These are phyloP conservation scores for Coniochaeta sp. DNA, from an alignment of 2,329 filamentous ascomycete genomes.

Conservation along the genomic window DNA sequence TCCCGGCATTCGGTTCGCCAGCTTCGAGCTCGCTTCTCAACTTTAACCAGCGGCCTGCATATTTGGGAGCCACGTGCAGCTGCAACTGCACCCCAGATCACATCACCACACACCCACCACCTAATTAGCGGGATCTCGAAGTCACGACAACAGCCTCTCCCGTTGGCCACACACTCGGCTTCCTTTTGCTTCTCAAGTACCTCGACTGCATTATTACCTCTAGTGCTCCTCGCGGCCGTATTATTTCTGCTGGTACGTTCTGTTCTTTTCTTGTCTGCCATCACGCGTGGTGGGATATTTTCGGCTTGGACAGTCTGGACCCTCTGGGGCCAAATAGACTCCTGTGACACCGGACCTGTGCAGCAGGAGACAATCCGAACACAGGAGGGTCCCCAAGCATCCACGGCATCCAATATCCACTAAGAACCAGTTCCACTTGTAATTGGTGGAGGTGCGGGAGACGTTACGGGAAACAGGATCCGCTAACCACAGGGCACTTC, in stretches of 20 bases:
- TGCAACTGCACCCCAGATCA: conserved; percentile 3
- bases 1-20: background rate
- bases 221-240: background rate
- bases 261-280: background rate
- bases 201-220: background rate
- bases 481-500: background rate
- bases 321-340: too few species aligned
- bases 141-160: background rate
- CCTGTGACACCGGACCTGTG: background rate
- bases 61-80: conserved; percentile 3
- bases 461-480: background rate
- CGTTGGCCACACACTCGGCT: background rate
- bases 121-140: background rate
- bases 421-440: background rate
- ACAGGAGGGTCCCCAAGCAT: too few species aligned
- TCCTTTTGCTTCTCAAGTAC: background rate
- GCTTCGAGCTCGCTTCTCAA: too few species aligned
- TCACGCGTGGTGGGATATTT: background rate
- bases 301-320: background rate
- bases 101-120: too few species aligned
- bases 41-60: background rate
- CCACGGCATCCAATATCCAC: too few species aligned
- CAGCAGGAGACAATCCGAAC: background rate
- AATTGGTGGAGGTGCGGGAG: background rate
- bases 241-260: background rate